phyloP scores from a whole-genome alignment of 2,329 filamentous ascomycete species.

The Colletotrichum gloeosporioides region DNA sequence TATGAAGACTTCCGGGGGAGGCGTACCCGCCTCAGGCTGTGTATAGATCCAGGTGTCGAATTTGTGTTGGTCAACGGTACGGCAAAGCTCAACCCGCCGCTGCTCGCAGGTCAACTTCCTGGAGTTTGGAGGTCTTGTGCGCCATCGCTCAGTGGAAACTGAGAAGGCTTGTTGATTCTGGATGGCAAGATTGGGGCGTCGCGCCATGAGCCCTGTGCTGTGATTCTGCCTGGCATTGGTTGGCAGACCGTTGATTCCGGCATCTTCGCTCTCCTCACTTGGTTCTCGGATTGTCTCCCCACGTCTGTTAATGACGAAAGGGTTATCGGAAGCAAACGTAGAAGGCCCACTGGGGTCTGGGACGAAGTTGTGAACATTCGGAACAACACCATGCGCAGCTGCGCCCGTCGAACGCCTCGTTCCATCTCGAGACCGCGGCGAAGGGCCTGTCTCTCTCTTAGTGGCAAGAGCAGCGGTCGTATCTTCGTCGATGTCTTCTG shows the following conservation, averaged over 20 bases:
- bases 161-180: neutral
- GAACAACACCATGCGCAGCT: neutral
- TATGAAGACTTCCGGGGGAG: conserved; percentile 3
- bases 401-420: neutral
- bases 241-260: neutral
- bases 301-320: neutral
- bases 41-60: conserved; percentile 24
- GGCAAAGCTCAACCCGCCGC: conserved; percentile 4
- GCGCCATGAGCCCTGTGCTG: neutral
- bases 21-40: conserved; percentile 17
- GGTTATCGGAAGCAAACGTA: neutral
- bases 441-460: neutral
- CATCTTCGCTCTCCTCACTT: neutral
- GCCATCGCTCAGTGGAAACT: neutral
- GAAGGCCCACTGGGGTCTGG: neutral
- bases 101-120: neutral
- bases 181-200: neutral
- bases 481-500: neutral
- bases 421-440: neutral
- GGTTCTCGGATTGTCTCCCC: neutral
- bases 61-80: conserved; percentile 13
- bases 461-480: neutral
- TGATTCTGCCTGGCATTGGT: neutral
- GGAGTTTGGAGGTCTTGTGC: neutral
- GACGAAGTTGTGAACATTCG: neutral